Evolutionary conservation across 164 flowering plant species (phyloP).

Genomic region (Piper betle): DNA sequence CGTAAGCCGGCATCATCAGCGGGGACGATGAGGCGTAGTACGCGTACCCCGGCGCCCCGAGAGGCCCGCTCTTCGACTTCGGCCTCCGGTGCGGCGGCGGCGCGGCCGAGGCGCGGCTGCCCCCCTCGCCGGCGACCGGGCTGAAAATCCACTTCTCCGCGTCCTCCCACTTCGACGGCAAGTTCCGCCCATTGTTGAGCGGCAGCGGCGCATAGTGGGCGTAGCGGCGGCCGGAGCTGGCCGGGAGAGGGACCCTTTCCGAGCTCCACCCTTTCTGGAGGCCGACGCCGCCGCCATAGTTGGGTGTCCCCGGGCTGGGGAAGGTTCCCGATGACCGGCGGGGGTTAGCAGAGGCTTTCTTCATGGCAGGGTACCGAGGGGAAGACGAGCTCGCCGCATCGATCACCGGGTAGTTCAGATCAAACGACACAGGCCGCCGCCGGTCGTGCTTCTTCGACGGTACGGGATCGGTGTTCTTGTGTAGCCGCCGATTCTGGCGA

Average conservation of each 20-base stretch:
- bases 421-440: slow-evolving; percentile 57
- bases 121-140: slow-evolving; percentile 54
- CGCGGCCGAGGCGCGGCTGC: slow-evolving; percentile 16
- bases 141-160: slow-evolving; percentile 98
- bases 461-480: slow-evolving; percentile 34
- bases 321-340: slow-evolving; percentile 29
- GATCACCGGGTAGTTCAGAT: slow-evolving; percentile 33
- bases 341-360: slow-evolving; percentile 32
- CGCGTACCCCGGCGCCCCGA: slow-evolving; percentile 68
- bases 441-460: slow-evolving; percentile 28
- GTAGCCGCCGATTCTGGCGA: slow-evolving; percentile 48
- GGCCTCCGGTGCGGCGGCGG: slow-evolving; percentile 56
- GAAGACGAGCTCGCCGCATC: slow-evolving; percentile 37
- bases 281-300: slow-evolving; percentile 23
- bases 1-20: slow-evolving; percentile 23
- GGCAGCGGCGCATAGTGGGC: slow-evolving; percentile 36
- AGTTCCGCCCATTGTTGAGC: slow-evolving; percentile 46
- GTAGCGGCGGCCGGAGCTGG: slow-evolving; percentile 25
- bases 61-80: slow-evolving; percentile 88
- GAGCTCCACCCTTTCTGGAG: slow-evolving; percentile 90
- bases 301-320: slow-evolving; percentile 82
- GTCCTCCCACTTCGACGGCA: slow-evolving; percentile 99
- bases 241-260: slow-evolving; percentile 63
- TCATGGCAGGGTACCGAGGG: slow-evolving; percentile 44
- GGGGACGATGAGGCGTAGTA: slow-evolving; percentile 57